Evolutionary conservation across 805 yeast species (phyloP).

Genomic region (Wickerhamiella musiphila): DNA sequence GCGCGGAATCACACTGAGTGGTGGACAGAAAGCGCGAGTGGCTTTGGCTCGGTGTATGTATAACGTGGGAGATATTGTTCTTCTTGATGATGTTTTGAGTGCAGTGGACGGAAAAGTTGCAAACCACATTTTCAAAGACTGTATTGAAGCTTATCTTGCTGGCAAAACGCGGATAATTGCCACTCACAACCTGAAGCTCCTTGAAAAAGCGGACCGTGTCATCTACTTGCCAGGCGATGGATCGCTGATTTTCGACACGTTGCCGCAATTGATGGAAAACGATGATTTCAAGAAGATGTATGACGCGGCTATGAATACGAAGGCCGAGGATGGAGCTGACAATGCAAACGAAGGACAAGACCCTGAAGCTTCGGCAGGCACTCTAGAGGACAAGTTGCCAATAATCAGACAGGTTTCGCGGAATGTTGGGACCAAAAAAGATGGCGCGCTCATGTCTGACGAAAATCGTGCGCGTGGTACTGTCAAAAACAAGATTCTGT

Average conservation of each 20-base stretch:
- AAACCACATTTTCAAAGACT: slow-evolving; percentile 50
- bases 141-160: slow-evolving; percentile 41
- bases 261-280: slow-evolving; percentile 29
- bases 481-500: slow-evolving; percentile 29
- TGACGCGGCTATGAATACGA: slow-evolving; percentile 1
- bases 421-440: slow-evolving; percentile 8
- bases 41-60: slow-evolving; percentile 72
- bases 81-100: slow-evolving; percentile 68
- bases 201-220: slow-evolving; percentile 51
- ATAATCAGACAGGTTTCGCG: slow-evolving; percentile 6
- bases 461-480: slow-evolving; percentile 18
- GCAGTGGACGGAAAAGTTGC: slow-evolving; percentile 86
- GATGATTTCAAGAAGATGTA: slow-evolving; percentile 5
- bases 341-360: slow-evolving; percentile 10
- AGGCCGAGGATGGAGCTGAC: slow-evolving; percentile 4
- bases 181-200: slow-evolving; percentile 65
- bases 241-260: slow-evolving; percentile 40
- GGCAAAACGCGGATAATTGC: slow-evolving; percentile 57
- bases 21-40: slow-evolving; percentile 83
- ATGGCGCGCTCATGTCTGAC: slow-evolving; percentile 16
- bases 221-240: slow-evolving; percentile 50
- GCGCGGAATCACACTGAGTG: slow-evolving; percentile 73
- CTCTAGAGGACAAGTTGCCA: neutral
- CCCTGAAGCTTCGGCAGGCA: slow-evolving; percentile 5
- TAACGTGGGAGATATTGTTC: slow-evolving; percentile 41